Percentiles rank a stretch among this genome's conserved stretches.
phyloP scores from a whole-genome alignment of 345 rosid species.

The Nephelium lappaceum region DNA sequence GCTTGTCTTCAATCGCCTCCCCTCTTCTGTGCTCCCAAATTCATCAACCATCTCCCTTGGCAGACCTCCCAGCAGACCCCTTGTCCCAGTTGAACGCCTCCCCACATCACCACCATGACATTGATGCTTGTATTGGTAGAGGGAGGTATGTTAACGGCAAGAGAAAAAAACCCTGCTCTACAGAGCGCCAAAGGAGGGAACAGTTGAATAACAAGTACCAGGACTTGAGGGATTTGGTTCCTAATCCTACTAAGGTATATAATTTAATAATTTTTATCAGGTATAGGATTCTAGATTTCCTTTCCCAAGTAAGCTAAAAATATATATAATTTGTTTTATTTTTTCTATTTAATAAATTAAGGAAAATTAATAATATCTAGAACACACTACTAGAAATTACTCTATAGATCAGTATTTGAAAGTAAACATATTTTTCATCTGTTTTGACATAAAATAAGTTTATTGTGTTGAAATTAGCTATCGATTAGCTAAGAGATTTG shows the following conservation, averaged over 20 bases:
- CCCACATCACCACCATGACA: slow-evolving; percentile 34
- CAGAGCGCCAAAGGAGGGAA: slow-evolving; percentile 70
- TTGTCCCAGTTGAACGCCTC: no score
- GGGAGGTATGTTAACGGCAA: slow-evolving; percentile 43
- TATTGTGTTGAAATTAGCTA: no score
- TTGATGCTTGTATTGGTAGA: slow-evolving; percentile 41
- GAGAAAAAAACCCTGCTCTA: slow-evolving; percentile 53
- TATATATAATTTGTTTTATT: no score
- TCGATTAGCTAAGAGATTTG: no score
- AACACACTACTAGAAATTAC: no score
- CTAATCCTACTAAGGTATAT: slow-evolving; percentile 71
- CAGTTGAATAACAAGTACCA: slow-evolving; percentile 58
- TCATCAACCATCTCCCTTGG: background rate
- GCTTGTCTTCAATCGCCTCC: background rate
- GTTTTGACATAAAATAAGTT: no score
- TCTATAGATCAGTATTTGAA: no score
- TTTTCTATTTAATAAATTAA: no score
- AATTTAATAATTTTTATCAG: background rate
- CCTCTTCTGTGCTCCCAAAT: background rate
- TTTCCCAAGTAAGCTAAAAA: no score
- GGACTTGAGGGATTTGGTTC: slow-evolving; percentile 64
- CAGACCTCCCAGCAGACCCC: background rate
- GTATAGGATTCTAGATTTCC: no score
- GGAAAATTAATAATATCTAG: no score
- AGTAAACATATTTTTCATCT: no score